Evolutionary conservation across 352 stramenopile species (phyloP), one percentile per base, ranked within the genome.

Genomic region (Globisporangium middletonii): DNA sequence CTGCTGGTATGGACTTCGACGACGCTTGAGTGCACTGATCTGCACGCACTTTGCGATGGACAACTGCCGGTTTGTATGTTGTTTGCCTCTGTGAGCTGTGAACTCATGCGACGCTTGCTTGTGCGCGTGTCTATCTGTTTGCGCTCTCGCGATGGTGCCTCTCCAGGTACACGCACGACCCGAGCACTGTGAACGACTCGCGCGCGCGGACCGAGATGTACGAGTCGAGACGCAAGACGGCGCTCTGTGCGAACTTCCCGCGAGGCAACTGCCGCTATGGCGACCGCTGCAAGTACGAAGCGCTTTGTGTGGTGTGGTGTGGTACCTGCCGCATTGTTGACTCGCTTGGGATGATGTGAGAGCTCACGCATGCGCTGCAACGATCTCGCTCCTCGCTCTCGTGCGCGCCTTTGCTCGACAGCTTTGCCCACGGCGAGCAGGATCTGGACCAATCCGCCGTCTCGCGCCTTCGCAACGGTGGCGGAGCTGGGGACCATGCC

Each of bases 371-470:
- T 27, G 44, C 9, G 44, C 12, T 12, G 9, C 44, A 26, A 49
- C 44, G n/a, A 28, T 30, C 49, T 57, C 33, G 30, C 42, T n/a
- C 47, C 42, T n/a, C 47, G 13, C 42, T 18, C 46, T 57, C 54
- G 57, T 57, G n/a, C 45, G 56, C 47, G 30, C 57, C 48, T 26
- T 67, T 60, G 30, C 23, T 73, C 27, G 38, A 44, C 55, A 92
- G 83, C 44, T 94, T 91, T 77, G 83, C 83, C n/a, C 83, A 94
- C 43, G 79, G 81, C 44, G 72, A 91, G 48, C 66, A 88, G 44
- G 79, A 94, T 53, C 60, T 92, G 19, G 79, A 66, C 42, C 65
- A 53, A 43, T 63, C 33, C 1, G 33, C 33, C 33, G 33, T 38
- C 33, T 38, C 33, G 33, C 33, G 33, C 5, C 33, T 38, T 12